Evolutionary conservation across 176 grass and related monocot species (phyloP).

Genomic region (Lolium rigidum): DNA sequence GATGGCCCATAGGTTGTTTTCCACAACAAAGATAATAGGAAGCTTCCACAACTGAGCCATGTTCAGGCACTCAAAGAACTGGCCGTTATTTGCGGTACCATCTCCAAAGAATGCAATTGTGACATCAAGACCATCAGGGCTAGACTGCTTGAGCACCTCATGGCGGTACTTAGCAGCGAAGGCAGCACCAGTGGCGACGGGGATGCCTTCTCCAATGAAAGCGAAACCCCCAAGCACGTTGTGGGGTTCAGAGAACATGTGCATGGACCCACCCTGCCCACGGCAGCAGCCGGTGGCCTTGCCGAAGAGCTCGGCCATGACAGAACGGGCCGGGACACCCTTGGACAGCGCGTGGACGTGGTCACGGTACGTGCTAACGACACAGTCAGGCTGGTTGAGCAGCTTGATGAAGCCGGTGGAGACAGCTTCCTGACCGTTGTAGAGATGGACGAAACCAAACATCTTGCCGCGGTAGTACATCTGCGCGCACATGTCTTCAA

Average conservation of each 20-base stretch:
- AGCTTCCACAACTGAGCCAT: conserved; percentile 99
- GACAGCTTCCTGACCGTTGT: conserved; percentile 97
- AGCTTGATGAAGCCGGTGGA: conserved; percentile 96
- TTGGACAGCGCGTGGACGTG: conserved; percentile 92
- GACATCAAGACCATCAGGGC: conserved; percentile 87
- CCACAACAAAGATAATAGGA: conserved; percentile 97
- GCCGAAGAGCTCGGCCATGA: conserved; percentile 96
- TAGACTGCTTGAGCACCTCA: conserved; percentile 90
- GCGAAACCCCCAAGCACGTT: conserved; percentile 94
- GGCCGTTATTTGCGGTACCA: conserved; percentile 94
- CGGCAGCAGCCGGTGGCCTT: conserved; percentile 93
- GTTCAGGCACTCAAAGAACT: conserved; percentile 99
- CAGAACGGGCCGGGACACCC: conserved; percentile 73
- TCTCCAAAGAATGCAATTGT: conserved; percentile 93
- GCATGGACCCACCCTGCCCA: conserved; percentile 97
- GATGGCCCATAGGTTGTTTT: conserved; percentile 96
- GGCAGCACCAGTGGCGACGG: conserved; percentile 89
- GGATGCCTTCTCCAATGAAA: conserved; percentile 96
- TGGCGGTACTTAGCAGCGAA: conserved; percentile 93
- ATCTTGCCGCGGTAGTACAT: conserved; percentile 99
- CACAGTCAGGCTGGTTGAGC: conserved; percentile 76
- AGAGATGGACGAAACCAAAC: conserved; percentile 97
- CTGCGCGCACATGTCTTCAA: conserved; percentile 96
- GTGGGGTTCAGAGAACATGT: conserved; percentile 93
- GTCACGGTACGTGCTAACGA: conserved; percentile 94